Evolutionary conservation across 2,329 filamentous ascomycete species (phyloP).

Genomic region (Pseudogymnoascus sp.): DNA sequence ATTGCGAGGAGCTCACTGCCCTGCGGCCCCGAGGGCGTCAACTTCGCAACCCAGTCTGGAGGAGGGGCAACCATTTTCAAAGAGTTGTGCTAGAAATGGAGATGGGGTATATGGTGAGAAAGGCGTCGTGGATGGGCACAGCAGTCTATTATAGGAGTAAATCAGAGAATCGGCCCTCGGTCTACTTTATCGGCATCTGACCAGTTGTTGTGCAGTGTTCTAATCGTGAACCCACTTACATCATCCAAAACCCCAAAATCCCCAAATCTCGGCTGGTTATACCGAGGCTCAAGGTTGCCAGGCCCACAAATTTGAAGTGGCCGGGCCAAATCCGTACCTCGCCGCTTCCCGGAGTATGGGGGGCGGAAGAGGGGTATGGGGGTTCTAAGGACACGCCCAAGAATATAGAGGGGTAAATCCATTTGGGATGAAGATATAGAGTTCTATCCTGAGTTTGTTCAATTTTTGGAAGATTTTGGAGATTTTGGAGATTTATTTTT

Average conservation of each 20-base stretch:
- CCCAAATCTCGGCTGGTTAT: conserved; percentile 5
- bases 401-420: not conserved
- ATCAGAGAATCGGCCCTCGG: conserved; percentile 2
- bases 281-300: not conserved
- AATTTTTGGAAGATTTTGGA: not conserved
- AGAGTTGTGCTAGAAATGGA: not conserved
- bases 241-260: conserved; percentile 7
- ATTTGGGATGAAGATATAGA: not conserved
- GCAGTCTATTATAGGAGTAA: conserved; percentile 1
- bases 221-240: conserved; percentile 1
- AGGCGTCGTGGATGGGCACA: not conserved
- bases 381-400: not conserved
- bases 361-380: not conserved
- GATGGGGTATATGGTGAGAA: conserved; percentile 5
- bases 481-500: conserved; percentile 10
- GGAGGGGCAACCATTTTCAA: conserved; percentile 8
- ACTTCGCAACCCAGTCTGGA: conserved; percentile 55
- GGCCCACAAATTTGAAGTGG: not conserved
- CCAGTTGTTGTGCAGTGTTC: not conserved
- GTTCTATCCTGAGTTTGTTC: not conserved
- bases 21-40: conserved; percentile 58
- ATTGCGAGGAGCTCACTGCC: conserved; percentile 59
- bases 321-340: not conserved
- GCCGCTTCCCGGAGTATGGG: conserved; percentile 1
- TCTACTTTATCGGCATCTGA: conserved; percentile 5